These are phyloP conservation scores for Rhamnella rubrinervis DNA, from an alignment of 331 rosid species.

Conservation along the genomic window DNA sequence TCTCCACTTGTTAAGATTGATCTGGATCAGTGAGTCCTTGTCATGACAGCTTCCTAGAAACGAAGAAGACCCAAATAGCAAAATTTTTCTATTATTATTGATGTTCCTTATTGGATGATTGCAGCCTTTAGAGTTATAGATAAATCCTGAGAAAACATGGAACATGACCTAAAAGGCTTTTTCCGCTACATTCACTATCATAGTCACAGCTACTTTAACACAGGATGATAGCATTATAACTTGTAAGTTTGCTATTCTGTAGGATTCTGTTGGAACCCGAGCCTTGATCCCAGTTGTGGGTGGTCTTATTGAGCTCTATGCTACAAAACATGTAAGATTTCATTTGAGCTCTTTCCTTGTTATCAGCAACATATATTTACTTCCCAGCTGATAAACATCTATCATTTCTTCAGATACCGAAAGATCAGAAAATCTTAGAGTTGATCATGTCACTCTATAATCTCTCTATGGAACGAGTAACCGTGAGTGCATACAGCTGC, in stretches of 20 bases:
- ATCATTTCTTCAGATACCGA: slow-evolving; percentile 53
- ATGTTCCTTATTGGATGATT: no score
- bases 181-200: no score
- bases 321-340: slow-evolving; percentile 49
- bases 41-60: no score
- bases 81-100: no score
- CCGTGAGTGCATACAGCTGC: slow-evolving; percentile 25
- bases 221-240: no score
- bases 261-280: slow-evolving; percentile 66
- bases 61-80: no score
- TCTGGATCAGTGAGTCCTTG: no score
- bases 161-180: no score
- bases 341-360: not conserved
- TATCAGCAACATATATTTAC: slow-evolving; percentile 9
- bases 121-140: no score
- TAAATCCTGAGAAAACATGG: no score
- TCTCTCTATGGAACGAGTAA: slow-evolving; percentile 44
- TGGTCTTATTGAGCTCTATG: slow-evolving; percentile 77
- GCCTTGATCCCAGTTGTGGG: slow-evolving; percentile 64
- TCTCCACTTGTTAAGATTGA: no score
- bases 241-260: slow-evolving; percentile 11
- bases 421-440: slow-evolving; percentile 49
- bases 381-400: not conserved
- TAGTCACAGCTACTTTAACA: no score
- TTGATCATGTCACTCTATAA: slow-evolving; percentile 42